Evolutionary conservation across 768 basidiomycete species (phyloP), one percentile per base, ranked within the genome.

Genomic region (Termitomyces sp.): DNA sequence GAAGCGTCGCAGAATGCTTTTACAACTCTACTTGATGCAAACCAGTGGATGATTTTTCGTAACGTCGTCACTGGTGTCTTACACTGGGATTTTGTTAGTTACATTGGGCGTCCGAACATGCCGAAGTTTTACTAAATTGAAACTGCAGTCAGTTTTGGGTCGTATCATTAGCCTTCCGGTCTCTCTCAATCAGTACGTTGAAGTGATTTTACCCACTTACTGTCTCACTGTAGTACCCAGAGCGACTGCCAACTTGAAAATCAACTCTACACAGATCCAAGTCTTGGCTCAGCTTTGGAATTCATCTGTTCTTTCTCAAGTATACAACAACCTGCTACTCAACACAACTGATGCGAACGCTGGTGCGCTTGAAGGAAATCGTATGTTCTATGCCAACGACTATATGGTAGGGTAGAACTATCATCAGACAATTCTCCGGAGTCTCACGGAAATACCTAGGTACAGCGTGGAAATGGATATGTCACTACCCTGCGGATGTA

Each of bases 71-170:
- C 86, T 1, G 69, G 75, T 4, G 76, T 82, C 17, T 64, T 84
- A 45, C 86, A 88, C 64, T 90, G 85, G 85, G 88, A 90, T 63
- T 82, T 86, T 63, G 86, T 88, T 56, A 64, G 85, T 76, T 42
- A 17, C 5, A 43, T 12, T 43, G 35, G 2, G 41, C 34, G 42
- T 19, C 16, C n/a, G 12, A 45, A 45, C 61, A 10, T 39, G 49
- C 17, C 45, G 57, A 34, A 59, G 3, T 54, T 28, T 42, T 32
- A 45, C 21, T 59, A 10, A 55, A 16, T 44, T 2, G 1, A n/a
- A 49, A 8, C 6, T 19, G 2, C 39, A 88, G 87, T 88, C 85
- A 54, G 78, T 70, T 11, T 64, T 86, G 30, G 83, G 84, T 14
- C 77, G 87, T 11, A 84, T 88, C 59, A 85, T 90, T 61, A 79